Percentiles rank a stretch among this genome's conserved stretches.
Conservation (phyloP, 441 rosid genomes). For the Populus hybrid region DNA sequence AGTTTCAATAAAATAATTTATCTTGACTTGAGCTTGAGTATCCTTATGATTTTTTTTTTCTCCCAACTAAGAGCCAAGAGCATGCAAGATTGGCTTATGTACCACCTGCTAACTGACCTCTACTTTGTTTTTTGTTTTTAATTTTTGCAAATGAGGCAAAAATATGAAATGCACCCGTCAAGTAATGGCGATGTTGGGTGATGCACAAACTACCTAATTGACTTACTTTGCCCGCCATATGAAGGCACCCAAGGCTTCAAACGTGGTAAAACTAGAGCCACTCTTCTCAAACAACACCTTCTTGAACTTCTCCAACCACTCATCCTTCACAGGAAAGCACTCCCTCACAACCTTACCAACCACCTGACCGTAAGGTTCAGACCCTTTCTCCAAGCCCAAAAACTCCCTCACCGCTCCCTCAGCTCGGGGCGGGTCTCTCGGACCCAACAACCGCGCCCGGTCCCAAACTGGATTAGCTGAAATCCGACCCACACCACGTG, state of each 20-base stretch:
- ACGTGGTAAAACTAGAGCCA: constrained; percentile 68
- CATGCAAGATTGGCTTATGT: too few relatives aligned
- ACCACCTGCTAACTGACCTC: too few relatives aligned
- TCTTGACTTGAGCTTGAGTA: too few relatives aligned
- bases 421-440: constrained; percentile 57
- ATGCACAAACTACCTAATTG: not conserved
- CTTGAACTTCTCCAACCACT: constrained; percentile 62
- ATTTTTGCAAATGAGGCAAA: too few relatives aligned
- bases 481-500: constrained; percentile 49
- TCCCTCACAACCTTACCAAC: constrained; percentile 42
- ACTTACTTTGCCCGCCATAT: constrained; percentile 92
- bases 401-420: constrained; percentile 55
- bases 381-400: constrained; percentile 42
- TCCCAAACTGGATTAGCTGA: constrained; percentile 66
- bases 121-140: too few relatives aligned
- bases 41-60: too few relatives aligned
- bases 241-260: constrained; percentile 84
- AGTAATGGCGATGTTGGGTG: too few relatives aligned
- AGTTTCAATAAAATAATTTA: too few relatives aligned
- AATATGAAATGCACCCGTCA: too few relatives aligned
- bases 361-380: constrained; percentile 38
- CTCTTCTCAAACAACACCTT: constrained; percentile 39
- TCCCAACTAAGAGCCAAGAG: too few relatives aligned
- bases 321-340: constrained; percentile 58
- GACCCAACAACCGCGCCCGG: constrained; percentile 47